Evolutionary conservation across 257 asterid species (phyloP).

Genomic region (Haberlea rhodopensis): DNA sequence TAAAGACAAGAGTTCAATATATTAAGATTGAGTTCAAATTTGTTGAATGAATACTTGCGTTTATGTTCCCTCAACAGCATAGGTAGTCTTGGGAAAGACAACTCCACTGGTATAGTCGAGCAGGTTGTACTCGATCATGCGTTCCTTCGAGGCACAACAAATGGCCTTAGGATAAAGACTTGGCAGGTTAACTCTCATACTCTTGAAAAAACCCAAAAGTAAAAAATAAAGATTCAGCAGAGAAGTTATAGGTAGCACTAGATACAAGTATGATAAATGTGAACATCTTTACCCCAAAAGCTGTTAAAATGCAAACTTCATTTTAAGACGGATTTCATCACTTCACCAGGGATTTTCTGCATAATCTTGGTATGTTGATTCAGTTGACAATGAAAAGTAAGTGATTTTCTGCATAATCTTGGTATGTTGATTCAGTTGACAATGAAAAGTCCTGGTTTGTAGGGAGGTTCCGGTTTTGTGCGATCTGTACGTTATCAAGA

Average conservation of each 20-base stretch:
- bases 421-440: neutral
- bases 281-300: neutral
- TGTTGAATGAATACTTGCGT: constrained; percentile 6
- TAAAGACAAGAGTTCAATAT: constrained; percentile 6
- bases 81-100: constrained; percentile 95
- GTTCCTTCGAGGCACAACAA: constrained; percentile 57
- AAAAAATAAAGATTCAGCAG: neutral
- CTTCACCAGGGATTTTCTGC: neutral
- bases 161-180: constrained; percentile 93
- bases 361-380: too few species aligned
- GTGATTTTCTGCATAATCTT: neutral
- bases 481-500: constrained; percentile 57
- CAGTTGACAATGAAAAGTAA: too few species aligned
- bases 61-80: constrained; percentile 50
- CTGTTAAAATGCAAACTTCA: too few species aligned
- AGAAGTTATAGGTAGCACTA: neutral
- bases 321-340: too few species aligned
- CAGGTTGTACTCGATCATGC: constrained; percentile 67
- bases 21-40: neutral
- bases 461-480: constrained; percentile 93
- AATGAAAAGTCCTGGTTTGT: constrained; percentile 28
- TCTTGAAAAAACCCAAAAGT: neutral
- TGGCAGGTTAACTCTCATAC: constrained; percentile 64
- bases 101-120: constrained; percentile 74
- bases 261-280: neutral